Percentiles rank a stretch among this genome's conserved stretches.
Evolutionary conservation across 805 yeast species (phyloP).

Genomic region (Metschnikowia cerradonensis): DNA sequence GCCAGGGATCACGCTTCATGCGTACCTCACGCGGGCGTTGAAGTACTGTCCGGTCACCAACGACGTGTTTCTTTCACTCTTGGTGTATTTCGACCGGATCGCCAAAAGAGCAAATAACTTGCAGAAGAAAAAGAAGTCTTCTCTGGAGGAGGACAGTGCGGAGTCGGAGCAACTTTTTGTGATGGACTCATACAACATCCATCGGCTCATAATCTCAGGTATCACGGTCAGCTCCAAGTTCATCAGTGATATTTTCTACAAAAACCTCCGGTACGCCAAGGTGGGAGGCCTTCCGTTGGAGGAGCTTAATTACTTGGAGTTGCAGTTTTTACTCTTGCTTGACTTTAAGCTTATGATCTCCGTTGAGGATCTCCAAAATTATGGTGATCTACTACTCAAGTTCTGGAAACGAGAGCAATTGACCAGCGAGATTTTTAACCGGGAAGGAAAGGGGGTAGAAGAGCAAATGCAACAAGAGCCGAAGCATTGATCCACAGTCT

Average conservation of each 20-base stretch:
- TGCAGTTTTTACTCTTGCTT: constrained; percentile 77
- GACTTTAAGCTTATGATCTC: constrained; percentile 87
- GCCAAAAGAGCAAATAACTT: constrained; percentile 73
- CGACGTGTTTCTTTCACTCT: constrained; percentile 84
- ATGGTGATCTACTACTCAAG: constrained; percentile 79
- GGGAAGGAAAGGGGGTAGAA: constrained; percentile 1
- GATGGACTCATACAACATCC: constrained; percentile 94
- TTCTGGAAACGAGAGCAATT: constrained; percentile 76
- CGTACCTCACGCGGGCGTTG: constrained; percentile 83
- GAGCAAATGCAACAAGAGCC: constrained; percentile 1
- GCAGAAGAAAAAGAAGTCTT: constrained; percentile 23
- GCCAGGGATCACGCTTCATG: constrained; percentile 90
- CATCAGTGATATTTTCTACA: constrained; percentile 90
- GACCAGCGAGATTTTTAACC: constrained; percentile 32
- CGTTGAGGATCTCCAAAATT: constrained; percentile 84
- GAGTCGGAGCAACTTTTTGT: constrained; percentile 66
- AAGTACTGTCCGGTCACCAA: constrained; percentile 98
- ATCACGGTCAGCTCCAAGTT: constrained; percentile 94
- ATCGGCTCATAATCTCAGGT: constrained; percentile 88
- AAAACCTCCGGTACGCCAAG: constrained; percentile 89
- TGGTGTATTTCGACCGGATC: constrained; percentile 92
- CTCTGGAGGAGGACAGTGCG: constrained; percentile 19
- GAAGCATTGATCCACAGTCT: background rate
- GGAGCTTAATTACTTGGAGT: constrained; percentile 86
- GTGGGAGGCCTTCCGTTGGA: constrained; percentile 93